phyloP scores from a whole-genome alignment of 2,329 filamentous ascomycete genomes.

The Annulohypoxylon truncatum region DNA sequence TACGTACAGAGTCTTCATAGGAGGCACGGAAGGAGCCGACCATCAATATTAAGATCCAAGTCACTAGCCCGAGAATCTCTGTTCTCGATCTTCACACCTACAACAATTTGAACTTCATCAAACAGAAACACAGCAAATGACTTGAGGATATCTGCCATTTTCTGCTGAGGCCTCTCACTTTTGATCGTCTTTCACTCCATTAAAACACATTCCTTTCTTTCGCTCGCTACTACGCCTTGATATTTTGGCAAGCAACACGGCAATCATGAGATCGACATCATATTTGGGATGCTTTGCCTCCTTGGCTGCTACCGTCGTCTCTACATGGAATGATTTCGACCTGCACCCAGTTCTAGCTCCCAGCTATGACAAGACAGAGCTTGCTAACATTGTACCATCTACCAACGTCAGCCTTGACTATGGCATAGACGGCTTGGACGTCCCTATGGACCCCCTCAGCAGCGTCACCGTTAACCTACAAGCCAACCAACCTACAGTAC shows the following conservation, averaged over 20 bases:
- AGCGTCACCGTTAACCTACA: conserved; percentile 30
- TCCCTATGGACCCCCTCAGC: conserved; percentile 17
- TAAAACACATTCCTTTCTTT: neutral
- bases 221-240: neutral
- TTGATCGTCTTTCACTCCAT: conserved; percentile 1
- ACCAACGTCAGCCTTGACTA: conserved; percentile 38
- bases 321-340: conserved; percentile 30
- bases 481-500: conserved; percentile 45
- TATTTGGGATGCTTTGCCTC: conserved; percentile 19
- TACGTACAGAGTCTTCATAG: neutral
- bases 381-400: conserved; percentile 37
- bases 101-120: neutral
- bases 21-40: conserved; percentile 17
- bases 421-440: conserved; percentile 29
- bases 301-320: conserved; percentile 10
- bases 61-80: neutral
- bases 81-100: neutral
- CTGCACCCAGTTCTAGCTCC: conserved; percentile 30
- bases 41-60: neutral
- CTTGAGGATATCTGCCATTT: neutral
- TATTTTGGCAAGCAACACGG: neutral
- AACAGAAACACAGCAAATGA: neutral
- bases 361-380: conserved; percentile 28
- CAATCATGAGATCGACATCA: conserved; percentile 15
- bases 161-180: neutral